These are phyloP conservation scores for Suhomyces emberorum DNA, from an alignment of 805 yeast species.

Conservation along the genomic window DNA sequence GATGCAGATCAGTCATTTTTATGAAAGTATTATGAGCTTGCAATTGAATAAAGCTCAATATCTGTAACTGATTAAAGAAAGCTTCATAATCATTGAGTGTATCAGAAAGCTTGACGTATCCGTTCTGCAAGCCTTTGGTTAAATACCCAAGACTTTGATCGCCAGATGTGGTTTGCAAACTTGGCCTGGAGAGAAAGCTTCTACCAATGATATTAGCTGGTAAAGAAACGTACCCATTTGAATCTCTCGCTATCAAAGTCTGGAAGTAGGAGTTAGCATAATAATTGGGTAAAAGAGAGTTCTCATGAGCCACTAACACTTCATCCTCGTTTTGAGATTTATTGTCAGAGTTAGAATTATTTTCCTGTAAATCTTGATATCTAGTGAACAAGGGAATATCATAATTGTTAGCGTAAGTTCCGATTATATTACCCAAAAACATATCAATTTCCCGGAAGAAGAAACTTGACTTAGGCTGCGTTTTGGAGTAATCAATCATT, in stretches of 20 bases:
- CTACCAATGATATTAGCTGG: constrained; percentile 33
- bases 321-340: constrained; percentile 16
- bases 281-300: constrained; percentile 32
- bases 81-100: constrained; percentile 23
- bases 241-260: constrained; percentile 35
- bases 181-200: constrained; percentile 23
- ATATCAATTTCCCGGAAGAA: constrained; percentile 24
- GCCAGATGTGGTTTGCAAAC: constrained; percentile 12
- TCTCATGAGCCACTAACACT: constrained; percentile 32
- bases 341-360: not conserved
- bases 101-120: constrained; percentile 25
- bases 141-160: constrained; percentile 12
- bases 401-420: constrained; percentile 18
- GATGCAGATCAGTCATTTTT: constrained; percentile 6
- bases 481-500: not conserved
- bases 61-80: constrained; percentile 37
- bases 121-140: constrained; percentile 28
- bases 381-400: constrained; percentile 17
- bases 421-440: constrained; percentile 23
- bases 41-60: constrained; percentile 27
- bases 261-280: constrained; percentile 35
- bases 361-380: constrained; percentile 18
- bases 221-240: constrained; percentile 31
- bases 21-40: constrained; percentile 7
- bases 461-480: constrained; percentile 14